Percentiles rank a stretch among this genome's conserved stretches.
Conservation (phyloP, 2,329 filamentous ascomycete species). For the Mycogone perniciosa region DNA sequence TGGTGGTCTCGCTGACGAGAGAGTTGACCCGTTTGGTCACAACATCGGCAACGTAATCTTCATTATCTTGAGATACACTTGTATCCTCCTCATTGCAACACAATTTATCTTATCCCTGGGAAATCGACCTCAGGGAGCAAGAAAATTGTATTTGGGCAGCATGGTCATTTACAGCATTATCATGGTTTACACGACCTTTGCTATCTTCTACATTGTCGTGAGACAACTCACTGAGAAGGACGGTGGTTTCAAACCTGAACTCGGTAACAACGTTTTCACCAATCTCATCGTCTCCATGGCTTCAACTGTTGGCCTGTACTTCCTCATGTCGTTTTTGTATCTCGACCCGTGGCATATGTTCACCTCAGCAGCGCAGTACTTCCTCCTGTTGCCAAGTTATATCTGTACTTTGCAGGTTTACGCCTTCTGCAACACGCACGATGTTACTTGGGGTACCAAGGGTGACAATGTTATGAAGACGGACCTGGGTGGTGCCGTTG, state of each 20-base stretch:
- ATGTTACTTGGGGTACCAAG: conserved; percentile 98
- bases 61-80: conserved; percentile 75
- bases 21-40: conserved; percentile 86
- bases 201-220: conserved; percentile 80
- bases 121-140: conserved; percentile 90
- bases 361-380: conserved; percentile 86
- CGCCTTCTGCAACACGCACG: conserved; percentile 98
- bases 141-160: conserved; percentile 78
- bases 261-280: conserved; percentile 88
- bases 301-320: conserved; percentile 88
- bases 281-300: conserved; percentile 88
- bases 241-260: conserved; percentile 37
- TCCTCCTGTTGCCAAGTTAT: conserved; percentile 83
- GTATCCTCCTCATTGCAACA: conserved; percentile 79
- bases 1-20: conserved; percentile 73
- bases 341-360: conserved; percentile 99
- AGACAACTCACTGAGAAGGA: conserved; percentile 60
- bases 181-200: conserved; percentile 93
- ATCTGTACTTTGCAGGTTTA: conserved; percentile 98
- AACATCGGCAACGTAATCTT: conserved; percentile 81
- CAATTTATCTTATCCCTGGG: conserved; percentile 97
- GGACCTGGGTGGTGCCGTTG: conserved; percentile 80
- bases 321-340: conserved; percentile 93
- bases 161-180: conserved; percentile 91
- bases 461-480: conserved; percentile 93